Evolutionary conservation across 305 asterid genomes (phyloP).

Genomic region (Solanum hybrid): DNA sequence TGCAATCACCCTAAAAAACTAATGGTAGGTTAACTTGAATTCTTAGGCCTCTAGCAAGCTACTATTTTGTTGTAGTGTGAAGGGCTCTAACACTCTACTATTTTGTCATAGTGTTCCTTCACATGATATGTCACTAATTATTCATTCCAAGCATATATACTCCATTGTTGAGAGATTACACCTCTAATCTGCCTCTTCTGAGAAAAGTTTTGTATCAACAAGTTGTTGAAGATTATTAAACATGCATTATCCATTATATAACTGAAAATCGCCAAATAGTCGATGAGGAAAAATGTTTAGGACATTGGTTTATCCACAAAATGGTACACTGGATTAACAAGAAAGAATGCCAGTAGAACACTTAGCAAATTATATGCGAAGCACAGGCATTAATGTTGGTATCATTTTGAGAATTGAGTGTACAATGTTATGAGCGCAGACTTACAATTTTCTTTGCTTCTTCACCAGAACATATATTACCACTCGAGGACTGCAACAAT

Average conservation of each 20-base stretch:
- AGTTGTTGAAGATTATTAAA: background rate
- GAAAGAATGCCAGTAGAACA: background rate
- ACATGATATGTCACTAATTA: background rate
- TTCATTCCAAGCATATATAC: background rate
- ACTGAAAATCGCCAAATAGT: background rate
- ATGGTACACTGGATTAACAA: background rate
- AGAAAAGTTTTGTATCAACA: background rate
- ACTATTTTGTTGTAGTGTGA: background rate
- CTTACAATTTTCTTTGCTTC: conserved; percentile 15
- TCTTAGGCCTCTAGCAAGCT: background rate
- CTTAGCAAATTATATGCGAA: background rate
- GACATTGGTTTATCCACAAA: background rate
- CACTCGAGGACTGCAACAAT: conserved; percentile 64
- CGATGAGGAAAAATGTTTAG: background rate
- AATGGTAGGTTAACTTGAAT: background rate
- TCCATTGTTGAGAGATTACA: background rate
- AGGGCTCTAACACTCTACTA: background rate
- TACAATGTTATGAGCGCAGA: background rate
- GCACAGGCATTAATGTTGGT: background rate
- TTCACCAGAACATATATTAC: conserved; percentile 61
- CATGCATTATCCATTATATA: background rate
- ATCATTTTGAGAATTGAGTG: background rate
- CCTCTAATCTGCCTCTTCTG: background rate
- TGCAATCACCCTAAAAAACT: background rate
- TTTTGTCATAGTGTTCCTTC: background rate